Evolutionary conservation across 257 asterid genomes (phyloP).

Genomic region (Schizonepeta tenuifolia): DNA sequence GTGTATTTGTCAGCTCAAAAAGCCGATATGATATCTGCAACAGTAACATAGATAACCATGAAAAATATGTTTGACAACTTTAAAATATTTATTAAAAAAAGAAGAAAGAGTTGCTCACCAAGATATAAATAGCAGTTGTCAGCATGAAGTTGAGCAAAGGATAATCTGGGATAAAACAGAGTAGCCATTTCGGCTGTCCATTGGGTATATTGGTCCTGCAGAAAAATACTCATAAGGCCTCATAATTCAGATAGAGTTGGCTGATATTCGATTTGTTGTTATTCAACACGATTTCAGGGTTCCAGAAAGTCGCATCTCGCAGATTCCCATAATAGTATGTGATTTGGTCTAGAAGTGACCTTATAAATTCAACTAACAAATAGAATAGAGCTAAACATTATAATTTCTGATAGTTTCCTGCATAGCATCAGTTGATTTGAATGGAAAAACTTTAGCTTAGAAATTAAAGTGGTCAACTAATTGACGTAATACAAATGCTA

Average conservation of each 20-base stretch:
- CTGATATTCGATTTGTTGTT: not conserved
- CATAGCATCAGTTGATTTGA: slow-evolving; percentile 3
- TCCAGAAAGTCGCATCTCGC: too few relatives aligned
- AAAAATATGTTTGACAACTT: slow-evolving; percentile 1
- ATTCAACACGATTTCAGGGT: not conserved
- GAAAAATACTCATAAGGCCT: slow-evolving; percentile 23
- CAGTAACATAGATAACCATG: not conserved
- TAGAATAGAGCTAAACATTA: not conserved
- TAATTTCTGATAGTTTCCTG: not conserved
- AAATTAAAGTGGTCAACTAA: not conserved
- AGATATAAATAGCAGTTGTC: slow-evolving; percentile 66
- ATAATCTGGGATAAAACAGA: slow-evolving; percentile 73
- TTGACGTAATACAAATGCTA: not conserved
- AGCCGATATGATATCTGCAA: slow-evolving; percentile 74
- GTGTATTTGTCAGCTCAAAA: slow-evolving; percentile 82
- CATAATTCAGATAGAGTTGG: slow-evolving; percentile 12
- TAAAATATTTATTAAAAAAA: not conserved
- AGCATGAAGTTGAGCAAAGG: slow-evolving; percentile 90
- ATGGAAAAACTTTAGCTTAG: not conserved
- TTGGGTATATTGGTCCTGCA: slow-evolving; percentile 76
- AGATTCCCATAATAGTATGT: not conserved
- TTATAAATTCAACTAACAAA: slow-evolving; percentile 1
- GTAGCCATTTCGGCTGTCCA: slow-evolving; percentile 97
- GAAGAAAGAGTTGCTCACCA: slow-evolving; percentile 53
- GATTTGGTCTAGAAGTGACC: slow-evolving; percentile 6